phyloP scores from a whole-genome alignment of 164 flowering plant species.

The Aristolochia fimbriata region DNA sequence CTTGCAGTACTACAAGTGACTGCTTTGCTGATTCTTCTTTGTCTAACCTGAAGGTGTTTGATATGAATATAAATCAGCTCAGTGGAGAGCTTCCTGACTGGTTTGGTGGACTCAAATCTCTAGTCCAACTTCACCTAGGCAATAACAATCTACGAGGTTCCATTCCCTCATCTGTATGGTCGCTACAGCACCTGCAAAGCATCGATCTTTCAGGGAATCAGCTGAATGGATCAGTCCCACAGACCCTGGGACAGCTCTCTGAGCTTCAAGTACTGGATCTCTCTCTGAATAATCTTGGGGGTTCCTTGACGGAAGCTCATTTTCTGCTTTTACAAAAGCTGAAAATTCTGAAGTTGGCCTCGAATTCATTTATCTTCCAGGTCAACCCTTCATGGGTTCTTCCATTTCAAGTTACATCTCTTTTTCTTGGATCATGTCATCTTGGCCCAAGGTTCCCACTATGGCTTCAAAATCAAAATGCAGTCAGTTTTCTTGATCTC shows the following conservation, averaged over 20 bases:
- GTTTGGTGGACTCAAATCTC: conserved; percentile 26
- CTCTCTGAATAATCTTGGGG: conserved; percentile 20
- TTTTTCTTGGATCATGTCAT: conserved; percentile 25
- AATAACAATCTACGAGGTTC: conserved; percentile 26
- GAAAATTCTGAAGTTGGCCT: conserved; percentile 16
- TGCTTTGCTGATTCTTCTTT: neutral
- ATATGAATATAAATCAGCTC: conserved; percentile 13
- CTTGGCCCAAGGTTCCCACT: conserved; percentile 33
- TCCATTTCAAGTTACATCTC: conserved; percentile 24
- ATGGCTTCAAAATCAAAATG: conserved; percentile 29
- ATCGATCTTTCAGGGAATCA: conserved; percentile 20
- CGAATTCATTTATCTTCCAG: conserved; percentile 25
- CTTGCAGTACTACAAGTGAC: neutral
- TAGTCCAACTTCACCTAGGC: conserved; percentile 15
- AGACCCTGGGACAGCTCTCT: conserved; percentile 24
- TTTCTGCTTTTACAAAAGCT: conserved; percentile 21
- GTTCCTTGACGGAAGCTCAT: conserved; percentile 22
- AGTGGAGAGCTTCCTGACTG: conserved; percentile 28
- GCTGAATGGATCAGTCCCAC: conserved; percentile 21
- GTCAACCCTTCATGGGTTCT: conserved; percentile 33
- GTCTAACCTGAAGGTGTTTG: neutral
- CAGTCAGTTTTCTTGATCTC: conserved; percentile 21
- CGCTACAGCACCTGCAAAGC: conserved; percentile 9
- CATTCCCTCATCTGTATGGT: conserved; percentile 24
- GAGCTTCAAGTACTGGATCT: conserved; percentile 14